Base-by-base conservation (phyloP, 2,329 filamentous ascomycete genomes). In the Macrophomina phaseolina region DNA sequence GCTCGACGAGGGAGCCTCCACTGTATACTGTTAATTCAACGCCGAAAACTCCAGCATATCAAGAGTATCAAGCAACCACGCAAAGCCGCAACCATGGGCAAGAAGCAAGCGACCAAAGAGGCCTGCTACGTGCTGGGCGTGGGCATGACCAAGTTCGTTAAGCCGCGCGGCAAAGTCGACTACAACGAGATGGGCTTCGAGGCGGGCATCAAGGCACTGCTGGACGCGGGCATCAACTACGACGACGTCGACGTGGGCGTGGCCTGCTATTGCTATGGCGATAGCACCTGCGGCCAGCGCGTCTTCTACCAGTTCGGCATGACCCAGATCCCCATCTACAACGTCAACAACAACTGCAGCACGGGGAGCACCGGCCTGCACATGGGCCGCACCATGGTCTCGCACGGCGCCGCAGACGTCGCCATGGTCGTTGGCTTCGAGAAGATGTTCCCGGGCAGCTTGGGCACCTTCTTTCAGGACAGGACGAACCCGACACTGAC, bases 261-360 rank as follows among this genome's bases (percentile, higher is more conserved):
- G 11, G 95, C 94, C n/a, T 97, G 94, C 85, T 98, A 97, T 84
- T 97, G 93, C 85, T 97, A 97, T 79, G 94, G 94, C 76, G 94
- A 98, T 83, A 93, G 89, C 70, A 97, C 94, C 66, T 95, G 91
- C 80, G 94, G 94, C 56, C 94, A 98, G 84, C 90, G 94, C 71
- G 94, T 98, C 75, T 97, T 98, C 82, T 98, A 98, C 82, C 94
- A 98, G 82, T 97, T 98, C 79, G 95, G 94, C 83, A 94, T 98
- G 90, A 97, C 94, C 51, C 86, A 91, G 75, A 97, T 98, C 73
- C 94, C 94, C 74, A 93, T 98, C 77, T 94, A 96, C 85, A 98
- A 98, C 76, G 93, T 97, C 76, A 98, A 97, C 87, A 98, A 98
- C 86, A 97, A 97, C 84, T 98, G 94, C 85, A 92, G 92, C 4